phyloP scores from a whole-genome alignment of 2,329 filamentous ascomycete genomes.

The Teratosphaeriaceae sp. region DNA sequence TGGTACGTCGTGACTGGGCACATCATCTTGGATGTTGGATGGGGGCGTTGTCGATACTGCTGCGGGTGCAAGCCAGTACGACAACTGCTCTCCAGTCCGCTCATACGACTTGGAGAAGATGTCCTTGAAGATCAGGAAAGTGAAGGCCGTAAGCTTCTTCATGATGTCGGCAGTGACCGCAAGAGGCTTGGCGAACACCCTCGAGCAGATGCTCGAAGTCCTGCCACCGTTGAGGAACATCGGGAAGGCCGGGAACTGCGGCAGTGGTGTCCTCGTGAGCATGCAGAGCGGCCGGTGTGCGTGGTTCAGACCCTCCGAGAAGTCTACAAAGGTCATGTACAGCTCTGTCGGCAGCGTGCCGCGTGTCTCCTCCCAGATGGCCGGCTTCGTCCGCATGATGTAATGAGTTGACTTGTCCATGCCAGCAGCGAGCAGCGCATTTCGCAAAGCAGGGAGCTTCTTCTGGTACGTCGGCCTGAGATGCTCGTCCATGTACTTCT shows the following conservation, averaged over 20 bases:
- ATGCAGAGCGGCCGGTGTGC: conserved; percentile 60
- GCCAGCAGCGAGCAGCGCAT: conserved; percentile 75
- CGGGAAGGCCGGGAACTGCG: conserved; percentile 59
- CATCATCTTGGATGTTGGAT: not conserved
- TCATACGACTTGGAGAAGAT: conserved; percentile 86
- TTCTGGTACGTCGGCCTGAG: conserved; percentile 68
- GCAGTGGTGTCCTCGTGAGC: conserved; percentile 60
- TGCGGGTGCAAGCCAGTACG: conserved; percentile 74
- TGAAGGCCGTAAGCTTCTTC: conserved; percentile 61
- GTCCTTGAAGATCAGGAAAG: conserved; percentile 68
- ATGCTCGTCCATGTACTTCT: conserved; percentile 63
- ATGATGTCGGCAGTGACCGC: conserved; percentile 39
- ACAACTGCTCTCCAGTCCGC: conserved; percentile 54
- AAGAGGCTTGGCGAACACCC: conserved; percentile 39
- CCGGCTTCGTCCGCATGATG: conserved; percentile 70
- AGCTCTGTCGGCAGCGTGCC: conserved; percentile 46
- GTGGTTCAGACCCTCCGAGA: conserved; percentile 55
- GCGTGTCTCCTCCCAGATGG: conserved; percentile 55
- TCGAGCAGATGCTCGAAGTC: conserved; percentile 51
- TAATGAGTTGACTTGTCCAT: conserved; percentile 70
- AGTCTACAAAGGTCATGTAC: conserved; percentile 55
- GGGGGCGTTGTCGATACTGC: conserved; percentile 4
- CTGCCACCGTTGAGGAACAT: conserved; percentile 64
- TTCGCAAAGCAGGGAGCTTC: conserved; percentile 72
- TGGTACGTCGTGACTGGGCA: not conserved